phyloP scores from a whole-genome alignment of 108 stramenopile genomes.

The Stephanodiscus minutulus region DNA sequence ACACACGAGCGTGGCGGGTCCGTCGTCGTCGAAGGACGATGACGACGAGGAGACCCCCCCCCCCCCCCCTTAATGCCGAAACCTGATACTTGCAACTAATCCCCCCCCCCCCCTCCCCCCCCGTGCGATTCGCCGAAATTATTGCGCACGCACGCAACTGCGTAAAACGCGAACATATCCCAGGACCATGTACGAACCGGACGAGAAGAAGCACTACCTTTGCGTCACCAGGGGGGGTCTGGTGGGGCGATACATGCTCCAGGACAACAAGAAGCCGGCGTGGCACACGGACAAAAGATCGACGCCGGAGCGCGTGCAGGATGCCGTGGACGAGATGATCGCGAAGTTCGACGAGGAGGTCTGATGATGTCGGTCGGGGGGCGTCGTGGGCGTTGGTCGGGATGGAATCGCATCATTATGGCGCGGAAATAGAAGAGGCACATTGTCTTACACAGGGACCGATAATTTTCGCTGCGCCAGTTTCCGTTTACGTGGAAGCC shows the following conservation, averaged over 20 bases:
- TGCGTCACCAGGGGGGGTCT: constrained; percentile 46
- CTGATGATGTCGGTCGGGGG: neutral
- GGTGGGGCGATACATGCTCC: constrained; percentile 66
- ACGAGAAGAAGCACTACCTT: constrained; percentile 80
- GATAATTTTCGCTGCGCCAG: no score
- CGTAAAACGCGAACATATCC: no score
- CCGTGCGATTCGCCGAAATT: no score
- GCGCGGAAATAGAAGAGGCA: no score
- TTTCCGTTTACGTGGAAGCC: no score
- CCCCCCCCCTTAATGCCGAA: neutral
- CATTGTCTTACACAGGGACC: no score
- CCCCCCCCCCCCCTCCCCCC: no score
- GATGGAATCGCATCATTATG: neutral
- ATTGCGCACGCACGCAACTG: no score
- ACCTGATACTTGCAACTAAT: neutral
- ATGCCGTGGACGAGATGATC: constrained; percentile 74
- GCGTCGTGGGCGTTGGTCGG: neutral
- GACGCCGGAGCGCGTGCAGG: constrained; percentile 61
- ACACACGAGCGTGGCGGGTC: neutral
- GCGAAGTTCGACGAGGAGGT: constrained; percentile 41
- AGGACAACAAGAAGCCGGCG: constrained; percentile 77
- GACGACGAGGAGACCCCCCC: no score
- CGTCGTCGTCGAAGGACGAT: no score
- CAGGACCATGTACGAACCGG: constrained; percentile 75
- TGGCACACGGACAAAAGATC: constrained; percentile 63